phyloP scores from a whole-genome alignment of 495 filamentous ascomycete genomes.

The Xylaria curta region DNA sequence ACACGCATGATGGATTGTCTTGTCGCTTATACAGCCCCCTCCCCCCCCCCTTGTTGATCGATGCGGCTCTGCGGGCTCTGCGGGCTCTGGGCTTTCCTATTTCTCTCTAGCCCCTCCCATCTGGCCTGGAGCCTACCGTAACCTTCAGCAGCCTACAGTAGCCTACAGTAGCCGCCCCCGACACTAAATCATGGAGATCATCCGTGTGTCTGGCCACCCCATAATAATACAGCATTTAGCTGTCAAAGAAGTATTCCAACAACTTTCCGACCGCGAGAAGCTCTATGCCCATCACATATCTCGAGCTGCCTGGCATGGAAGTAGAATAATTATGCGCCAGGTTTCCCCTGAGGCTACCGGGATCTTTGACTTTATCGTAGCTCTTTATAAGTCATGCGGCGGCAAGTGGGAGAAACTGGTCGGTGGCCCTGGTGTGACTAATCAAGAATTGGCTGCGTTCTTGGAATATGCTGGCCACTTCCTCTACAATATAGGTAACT shows the following conservation, averaged over 20 bases:
- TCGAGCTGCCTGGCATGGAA: conserved; percentile 49
- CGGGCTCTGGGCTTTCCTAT: too few relatives aligned
- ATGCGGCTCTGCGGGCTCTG: too few relatives aligned
- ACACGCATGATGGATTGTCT: too few relatives aligned
- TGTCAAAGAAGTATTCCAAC: conserved; percentile 26
- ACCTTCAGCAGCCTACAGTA: too few relatives aligned
- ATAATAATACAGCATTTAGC: too few relatives aligned
- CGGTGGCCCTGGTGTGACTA: not conserved
- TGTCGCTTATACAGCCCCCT: too few relatives aligned
- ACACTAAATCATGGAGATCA: too few relatives aligned
- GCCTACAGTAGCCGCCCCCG: too few relatives aligned
- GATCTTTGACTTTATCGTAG: conserved; percentile 50
- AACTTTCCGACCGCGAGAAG: conserved; percentile 35
- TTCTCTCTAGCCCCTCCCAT: too few relatives aligned
- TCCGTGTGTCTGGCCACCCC: too few relatives aligned
- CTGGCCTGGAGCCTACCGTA: too few relatives aligned
- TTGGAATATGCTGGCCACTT: conserved; percentile 43
- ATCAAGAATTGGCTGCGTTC: conserved; percentile 36
- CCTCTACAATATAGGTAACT: conserved; percentile 45
- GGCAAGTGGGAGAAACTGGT: conserved; percentile 45
- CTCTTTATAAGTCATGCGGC: conserved; percentile 40
- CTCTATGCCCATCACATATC: conserved; percentile 42
- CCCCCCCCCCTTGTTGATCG: too few relatives aligned
- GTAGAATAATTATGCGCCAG: conserved; percentile 48
- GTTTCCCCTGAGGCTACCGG: conserved; percentile 46